Evolutionary conservation across 148 eudicot genomes (phyloP).

Genomic region (Fagopyrum esculentum): DNA sequence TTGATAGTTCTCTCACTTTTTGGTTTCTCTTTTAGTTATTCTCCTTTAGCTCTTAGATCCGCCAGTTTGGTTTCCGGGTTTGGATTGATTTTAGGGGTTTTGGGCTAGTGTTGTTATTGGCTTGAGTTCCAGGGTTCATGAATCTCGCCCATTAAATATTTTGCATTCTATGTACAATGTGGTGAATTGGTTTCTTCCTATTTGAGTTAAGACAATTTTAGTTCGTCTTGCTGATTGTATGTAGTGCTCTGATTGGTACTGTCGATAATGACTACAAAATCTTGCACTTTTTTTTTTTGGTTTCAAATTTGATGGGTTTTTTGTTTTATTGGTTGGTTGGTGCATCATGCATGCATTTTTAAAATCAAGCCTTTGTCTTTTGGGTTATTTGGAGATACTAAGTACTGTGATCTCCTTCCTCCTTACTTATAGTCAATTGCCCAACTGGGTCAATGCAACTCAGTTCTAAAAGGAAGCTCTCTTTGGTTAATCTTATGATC

Average conservation of each 20-base stretch:
- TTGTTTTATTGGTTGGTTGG: neutral
- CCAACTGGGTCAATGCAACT: neutral
- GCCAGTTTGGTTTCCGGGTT: constrained; percentile 7
- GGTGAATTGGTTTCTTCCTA: neutral
- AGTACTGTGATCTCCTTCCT: neutral
- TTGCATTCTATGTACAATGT: constrained; percentile 7
- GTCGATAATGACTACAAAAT: neutral
- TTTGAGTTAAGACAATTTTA: neutral
- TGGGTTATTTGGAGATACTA: neutral
- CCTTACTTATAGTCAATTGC: neutral
- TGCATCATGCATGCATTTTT: neutral
- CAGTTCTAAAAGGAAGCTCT: neutral
- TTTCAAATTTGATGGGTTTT: neutral
- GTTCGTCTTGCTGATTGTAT: neutral
- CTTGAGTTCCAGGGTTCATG: neutral
- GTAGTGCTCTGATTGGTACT: neutral
- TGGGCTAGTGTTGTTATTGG: neutral
- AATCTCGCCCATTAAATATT: neutral
- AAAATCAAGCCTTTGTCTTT: neutral
- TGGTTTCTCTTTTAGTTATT: neutral
- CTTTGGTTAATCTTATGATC: neutral
- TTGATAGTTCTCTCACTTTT: neutral
- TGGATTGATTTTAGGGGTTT: neutral
- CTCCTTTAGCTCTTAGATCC: constrained; percentile 11
- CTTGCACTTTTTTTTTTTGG: neutral